Base-by-base conservation (phyloP, 495 filamentous ascomycete genomes). In the Evansstolkia leycettana region DNA sequence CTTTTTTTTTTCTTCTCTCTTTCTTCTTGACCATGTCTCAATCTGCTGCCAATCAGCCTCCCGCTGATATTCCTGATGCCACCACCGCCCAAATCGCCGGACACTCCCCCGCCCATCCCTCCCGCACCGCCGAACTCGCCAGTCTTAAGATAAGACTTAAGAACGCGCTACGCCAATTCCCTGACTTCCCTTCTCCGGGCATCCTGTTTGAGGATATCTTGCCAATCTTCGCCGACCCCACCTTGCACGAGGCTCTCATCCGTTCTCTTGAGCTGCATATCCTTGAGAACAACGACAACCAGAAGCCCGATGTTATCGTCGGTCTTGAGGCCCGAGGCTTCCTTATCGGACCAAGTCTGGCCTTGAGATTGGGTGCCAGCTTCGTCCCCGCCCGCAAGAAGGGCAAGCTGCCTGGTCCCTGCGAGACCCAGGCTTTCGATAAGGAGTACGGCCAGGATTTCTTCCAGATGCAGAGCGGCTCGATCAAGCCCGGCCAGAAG, bases 191-290 rank as follows among this genome's bases (percentile, higher is more conserved):
- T 23, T 78, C 80, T 33, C 80, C 82, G 5, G 92, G 92, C 55
- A 87, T 99, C 54, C 72, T 93, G 37, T 99, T 99, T 62, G 85
- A 95, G 71, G 92, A 99, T 62, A 95, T 99, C 64, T 76, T 99
- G 40, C 92, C 90, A 20, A 79, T 99, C 46, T 99, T 99, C 68
- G 78, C 81, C 56, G 68, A 84, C 45, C 74, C 76, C n/a, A 50
- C 56, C 17, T 62, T 86, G 33, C 90, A 95, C 61, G 66, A 68
- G 37, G 67, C 75, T 17, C 78, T 99, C 17, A 63, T 96, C 48
- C 78, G 79, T 45, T 89, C 85, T 14, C 77, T 96, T 39, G 84
- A 94, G 57, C 71, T 95, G 44, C 83, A 94, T 50, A 67, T 93
- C 38, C 56, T 67, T 40, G 62, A 72, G 33, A 49, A 49, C 40